Percentiles rank a stretch among this genome's conserved stretches.
These are phyloP conservation scores for Didymella segeticola DNA, from an alignment of 2,329 filamentous ascomycete genomes.

Conservation along the genomic window DNA sequence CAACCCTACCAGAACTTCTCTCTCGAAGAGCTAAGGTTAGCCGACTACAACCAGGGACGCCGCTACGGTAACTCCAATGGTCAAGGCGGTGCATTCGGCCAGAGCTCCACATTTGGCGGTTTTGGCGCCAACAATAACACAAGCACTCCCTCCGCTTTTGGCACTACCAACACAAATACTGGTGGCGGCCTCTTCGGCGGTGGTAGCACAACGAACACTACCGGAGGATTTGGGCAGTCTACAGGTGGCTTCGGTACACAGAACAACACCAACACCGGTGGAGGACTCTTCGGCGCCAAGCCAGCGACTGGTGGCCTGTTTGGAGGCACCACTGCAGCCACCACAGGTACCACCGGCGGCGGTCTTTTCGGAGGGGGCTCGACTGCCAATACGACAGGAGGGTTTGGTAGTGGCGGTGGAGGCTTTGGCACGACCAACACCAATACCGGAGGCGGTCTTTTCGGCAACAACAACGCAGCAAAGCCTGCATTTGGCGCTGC, in stretches of 20 bases:
- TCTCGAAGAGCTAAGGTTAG: slow-evolving; percentile 70
- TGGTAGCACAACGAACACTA: slow-evolving; percentile 40
- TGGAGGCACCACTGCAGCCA: slow-evolving; percentile 48
- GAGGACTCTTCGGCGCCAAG: slow-evolving; percentile 46
- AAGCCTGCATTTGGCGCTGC: slow-evolving; percentile 46
- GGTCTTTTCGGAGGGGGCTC: slow-evolving; percentile 45
- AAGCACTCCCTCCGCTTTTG: slow-evolving; percentile 55
- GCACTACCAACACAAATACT: slow-evolving; percentile 46
- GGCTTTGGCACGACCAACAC: slow-evolving; percentile 43
- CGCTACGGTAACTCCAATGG: slow-evolving; percentile 83
- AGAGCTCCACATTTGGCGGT: slow-evolving; percentile 63
- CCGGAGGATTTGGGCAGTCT: slow-evolving; percentile 44
- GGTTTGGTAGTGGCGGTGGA: slow-evolving; percentile 43
- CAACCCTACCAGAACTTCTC: slow-evolving; percentile 88
- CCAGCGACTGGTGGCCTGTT: slow-evolving; percentile 46
- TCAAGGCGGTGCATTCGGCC: slow-evolving; percentile 81
- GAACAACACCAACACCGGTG: slow-evolving; percentile 37
- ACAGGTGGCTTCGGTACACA: slow-evolving; percentile 35
- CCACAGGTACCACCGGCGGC: slow-evolving; percentile 37
- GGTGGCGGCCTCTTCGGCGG: slow-evolving; percentile 56
- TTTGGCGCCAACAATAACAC: slow-evolving; percentile 52
- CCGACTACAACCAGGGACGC: slow-evolving; percentile 87
- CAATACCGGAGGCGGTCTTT: slow-evolving; percentile 52
- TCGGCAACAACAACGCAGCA: slow-evolving; percentile 53
- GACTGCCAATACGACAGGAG: slow-evolving; percentile 34